phyloP scores from a whole-genome alignment of 1,139 yeast genomes.

The Magnusiomyces suaveolens region DNA sequence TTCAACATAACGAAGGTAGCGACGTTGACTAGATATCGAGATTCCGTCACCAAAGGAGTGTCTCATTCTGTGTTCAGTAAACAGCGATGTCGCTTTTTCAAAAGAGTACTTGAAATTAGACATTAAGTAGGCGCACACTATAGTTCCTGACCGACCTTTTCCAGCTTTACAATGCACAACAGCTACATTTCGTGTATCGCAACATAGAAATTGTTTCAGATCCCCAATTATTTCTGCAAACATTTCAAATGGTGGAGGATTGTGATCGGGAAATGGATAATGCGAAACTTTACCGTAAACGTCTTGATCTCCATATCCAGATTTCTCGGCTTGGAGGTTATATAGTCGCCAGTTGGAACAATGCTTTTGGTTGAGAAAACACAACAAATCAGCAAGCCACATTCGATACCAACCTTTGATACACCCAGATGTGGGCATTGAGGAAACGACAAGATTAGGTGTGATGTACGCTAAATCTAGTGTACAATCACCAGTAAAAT shows the following conservation, averaged over 20 bases:
- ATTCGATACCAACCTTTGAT: slow-evolving; percentile 47
- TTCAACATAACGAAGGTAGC: slow-evolving; percentile 57
- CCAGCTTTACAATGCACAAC: slow-evolving; percentile 86
- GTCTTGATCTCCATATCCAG: slow-evolving; percentile 40
- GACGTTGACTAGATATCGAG: slow-evolving; percentile 56
- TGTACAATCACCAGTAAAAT: slow-evolving; percentile 16
- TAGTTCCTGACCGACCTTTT: slow-evolving; percentile 80
- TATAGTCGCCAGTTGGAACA: slow-evolving; percentile 58
- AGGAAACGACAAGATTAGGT: slow-evolving; percentile 53
- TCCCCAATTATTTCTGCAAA: slow-evolving; percentile 40
- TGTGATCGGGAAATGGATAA: slow-evolving; percentile 66
- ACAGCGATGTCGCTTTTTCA: slow-evolving; percentile 42
- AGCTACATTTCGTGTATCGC: slow-evolving; percentile 41
- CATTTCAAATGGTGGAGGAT: slow-evolving; percentile 55
- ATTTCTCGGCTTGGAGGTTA: slow-evolving; percentile 57
- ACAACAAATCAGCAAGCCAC: slow-evolving; percentile 42
- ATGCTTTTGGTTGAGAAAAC: slow-evolving; percentile 43
- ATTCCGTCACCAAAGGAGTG: slow-evolving; percentile 55
- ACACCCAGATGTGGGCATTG: slow-evolving; percentile 53
- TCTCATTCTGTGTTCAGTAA: slow-evolving; percentile 52
- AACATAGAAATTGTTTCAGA: slow-evolving; percentile 38
- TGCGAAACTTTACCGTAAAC: slow-evolving; percentile 32
- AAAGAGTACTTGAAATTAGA: slow-evolving; percentile 33
- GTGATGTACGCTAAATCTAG: slow-evolving; percentile 61
- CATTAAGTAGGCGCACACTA: slow-evolving; percentile 64